Base-by-base conservation (phyloP, 805 yeast genomes). In the Candida vartiovaarae region DNA sequence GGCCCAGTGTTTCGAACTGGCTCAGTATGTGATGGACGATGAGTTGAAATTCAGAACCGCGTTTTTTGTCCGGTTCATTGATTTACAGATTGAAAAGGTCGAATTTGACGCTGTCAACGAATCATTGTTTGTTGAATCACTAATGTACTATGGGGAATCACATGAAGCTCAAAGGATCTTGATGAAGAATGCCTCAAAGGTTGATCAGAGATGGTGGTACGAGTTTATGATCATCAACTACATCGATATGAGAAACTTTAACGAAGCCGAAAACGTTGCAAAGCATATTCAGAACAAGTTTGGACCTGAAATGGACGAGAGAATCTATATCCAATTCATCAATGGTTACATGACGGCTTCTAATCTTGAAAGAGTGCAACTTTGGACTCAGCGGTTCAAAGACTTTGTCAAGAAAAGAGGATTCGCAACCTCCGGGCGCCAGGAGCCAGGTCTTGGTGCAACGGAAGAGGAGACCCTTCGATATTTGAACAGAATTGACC, bases 71-170 rank as follows among this genome's bases (percentile, higher is more conserved):
- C 3, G 80, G 78, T 3, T 64, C 64, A 32, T 47, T 75, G 47
- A 53, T 76, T 25, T 76, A 75, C 45, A 44, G 60, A 1, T 46
- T 64, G 4, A 63, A 66, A 70, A 64, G n/a, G 64, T 69, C 28
- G 62, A 74, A 40, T 64, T 74, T 47, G 81, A 76, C 54, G 72
- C 73, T 2, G 62, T 74, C 20, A 75, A 74, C 51, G 81, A 75
- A 53, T 67, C 71, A 2, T 66, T 72, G 34, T 76, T 68, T 50
- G 71, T 76, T 23, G 74, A 71, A 43, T 51, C 77, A 1, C 58
- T 76, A 35, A 54, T 70, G 20, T 54, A 58, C 6, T 61, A 57
- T 48, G 60, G 62, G 2, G 49, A 66, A 4, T 57, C 53, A 42
- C 48, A 57, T 7, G 59, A 62, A 32, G 80, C 79, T 0, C 55